A percentile compares a stretch with the other conserved stretches of the same genome.
These are phyloP conservation scores for Monilinia vaccinii-corymbosi DNA, from an alignment of 2,329 filamentous ascomycete species.

Conservation along the genomic window DNA sequence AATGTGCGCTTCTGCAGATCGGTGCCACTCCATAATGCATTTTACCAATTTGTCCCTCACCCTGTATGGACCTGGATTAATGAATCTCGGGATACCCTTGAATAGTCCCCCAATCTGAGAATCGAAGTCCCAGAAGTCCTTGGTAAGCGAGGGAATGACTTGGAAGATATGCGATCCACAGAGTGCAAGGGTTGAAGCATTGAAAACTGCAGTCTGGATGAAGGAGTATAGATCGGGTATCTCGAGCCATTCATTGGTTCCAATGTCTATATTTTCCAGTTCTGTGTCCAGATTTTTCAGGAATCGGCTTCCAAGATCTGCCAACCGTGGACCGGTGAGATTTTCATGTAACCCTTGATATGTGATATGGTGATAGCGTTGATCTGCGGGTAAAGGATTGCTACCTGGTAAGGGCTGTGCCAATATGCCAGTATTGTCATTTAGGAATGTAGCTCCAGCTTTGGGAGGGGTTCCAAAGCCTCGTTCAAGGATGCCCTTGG, in stretches of 20 bases:
- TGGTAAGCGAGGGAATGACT: conserved; percentile 21
- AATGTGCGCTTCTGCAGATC: conserved; percentile 14
- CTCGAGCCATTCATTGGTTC: conserved; percentile 15
- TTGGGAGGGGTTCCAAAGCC: conserved; percentile 16
- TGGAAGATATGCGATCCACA: conserved; percentile 24
- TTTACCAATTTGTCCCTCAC: conserved; percentile 21
- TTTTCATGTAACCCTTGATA: conserved; percentile 13
- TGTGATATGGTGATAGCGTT: conserved; percentile 14
- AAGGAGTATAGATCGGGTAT: conserved; percentile 24
- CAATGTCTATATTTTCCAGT: conserved; percentile 6
- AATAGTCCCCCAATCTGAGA: conserved; percentile 17
- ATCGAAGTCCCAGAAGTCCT: conserved; percentile 29
- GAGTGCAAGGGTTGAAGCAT: conserved; percentile 21
- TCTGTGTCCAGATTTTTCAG: conserved; percentile 10
- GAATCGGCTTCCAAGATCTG: conserved; percentile 12
- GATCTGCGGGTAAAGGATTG: conserved; percentile 11
- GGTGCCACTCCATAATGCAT: conserved; percentile 23
- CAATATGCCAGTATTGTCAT: conserved; percentile 16
- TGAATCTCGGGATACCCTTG: conserved; percentile 21
- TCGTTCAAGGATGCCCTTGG: conserved; percentile 4
- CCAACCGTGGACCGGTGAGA: conserved; percentile 13
- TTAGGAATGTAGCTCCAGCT: neutral
- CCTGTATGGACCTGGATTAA: conserved; percentile 21
- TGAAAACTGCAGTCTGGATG: conserved; percentile 22
- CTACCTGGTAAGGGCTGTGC: conserved; percentile 13